These are phyloP conservation scores for Peribolospora baueri DNA, from an alignment of 768 basidiomycete genomes.

Conservation along the genomic window DNA sequence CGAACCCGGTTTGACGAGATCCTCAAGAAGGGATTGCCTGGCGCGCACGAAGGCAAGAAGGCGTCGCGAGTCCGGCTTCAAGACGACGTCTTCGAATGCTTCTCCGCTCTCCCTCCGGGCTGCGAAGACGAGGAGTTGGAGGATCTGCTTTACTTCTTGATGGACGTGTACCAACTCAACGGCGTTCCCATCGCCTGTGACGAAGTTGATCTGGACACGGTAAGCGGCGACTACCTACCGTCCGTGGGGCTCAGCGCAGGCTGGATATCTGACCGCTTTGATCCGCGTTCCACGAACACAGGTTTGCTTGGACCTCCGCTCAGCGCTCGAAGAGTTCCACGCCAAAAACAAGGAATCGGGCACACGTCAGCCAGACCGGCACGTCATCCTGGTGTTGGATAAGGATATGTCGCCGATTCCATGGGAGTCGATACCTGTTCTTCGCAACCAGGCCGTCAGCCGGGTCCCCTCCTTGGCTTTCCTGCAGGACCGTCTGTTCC, in stretches of 20 bases:
- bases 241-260: no score
- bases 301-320: conserved; percentile 51
- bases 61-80: conserved; percentile 27
- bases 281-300: conserved; percentile 4
- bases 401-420: conserved; percentile 69
- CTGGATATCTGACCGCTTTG: background rate
- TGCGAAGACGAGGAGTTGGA: conserved; percentile 85
- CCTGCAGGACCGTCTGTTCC: conserved; percentile 52
- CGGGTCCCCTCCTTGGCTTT: conserved; percentile 81
- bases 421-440: conserved; percentile 79
- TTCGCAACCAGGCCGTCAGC: conserved; percentile 63
- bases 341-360: conserved; percentile 19
- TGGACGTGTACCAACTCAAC: conserved; percentile 84
- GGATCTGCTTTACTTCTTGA: conserved; percentile 74
- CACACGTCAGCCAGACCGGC: conserved; percentile 29
- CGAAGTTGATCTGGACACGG: conserved; percentile 74
- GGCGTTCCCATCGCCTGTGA: conserved; percentile 68
- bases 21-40: conserved; percentile 36
- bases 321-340: conserved; percentile 46
- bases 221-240: conserved; percentile 18
- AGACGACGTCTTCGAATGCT: conserved; percentile 55
- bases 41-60: conserved; percentile 37
- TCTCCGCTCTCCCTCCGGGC: conserved; percentile 54
- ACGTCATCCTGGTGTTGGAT: conserved; percentile 71
- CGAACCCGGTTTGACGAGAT: conserved; percentile 46